These are phyloP conservation scores for Fusarium cicatricum DNA, from an alignment of 2,329 filamentous ascomycete genomes.

Conservation along the genomic window DNA sequence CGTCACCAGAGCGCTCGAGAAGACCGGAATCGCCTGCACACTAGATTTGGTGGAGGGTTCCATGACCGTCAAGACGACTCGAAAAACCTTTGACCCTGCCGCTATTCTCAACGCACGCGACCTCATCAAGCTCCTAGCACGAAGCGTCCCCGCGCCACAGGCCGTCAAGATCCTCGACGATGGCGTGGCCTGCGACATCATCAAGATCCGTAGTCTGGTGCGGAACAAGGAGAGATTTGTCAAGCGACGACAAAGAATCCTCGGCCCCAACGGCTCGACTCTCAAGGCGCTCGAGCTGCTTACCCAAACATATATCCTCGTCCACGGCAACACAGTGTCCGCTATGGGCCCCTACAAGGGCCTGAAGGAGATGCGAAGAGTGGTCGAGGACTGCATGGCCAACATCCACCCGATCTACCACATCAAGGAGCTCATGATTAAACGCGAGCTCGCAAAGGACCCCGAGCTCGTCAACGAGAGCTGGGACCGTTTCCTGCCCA, in stretches of 20 bases:
- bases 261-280: constrained; percentile 90
- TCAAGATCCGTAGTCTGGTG: constrained; percentile 92
- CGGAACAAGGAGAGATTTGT: constrained; percentile 95
- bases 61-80: constrained; percentile 96
- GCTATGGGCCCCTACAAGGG: constrained; percentile 94
- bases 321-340: constrained; percentile 95
- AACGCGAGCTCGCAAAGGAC: constrained; percentile 89
- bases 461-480: constrained; percentile 85
- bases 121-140: constrained; percentile 88
- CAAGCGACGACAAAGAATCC: constrained; percentile 90
- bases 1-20: constrained; percentile 86
- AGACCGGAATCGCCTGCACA: constrained; percentile 86
- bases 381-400: constrained; percentile 95
- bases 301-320: constrained; percentile 90
- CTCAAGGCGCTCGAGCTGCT: constrained; percentile 93
- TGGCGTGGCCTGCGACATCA: constrained; percentile 89
- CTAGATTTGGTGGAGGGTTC: constrained; percentile 94
- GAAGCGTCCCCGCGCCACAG: constrained; percentile 91
- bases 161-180: constrained; percentile 95
- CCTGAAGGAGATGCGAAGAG: constrained; percentile 87
- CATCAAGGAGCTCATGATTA: constrained; percentile 84
- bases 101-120: constrained; percentile 94
- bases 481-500: constrained; percentile 95
- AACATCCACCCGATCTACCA: constrained; percentile 96
- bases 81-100: constrained; percentile 90